These are phyloP conservation scores for Blastocladiella emersonii DNA, from an alignment of 371 early-diverging fungal genomes.

Conservation along the genomic window DNA sequence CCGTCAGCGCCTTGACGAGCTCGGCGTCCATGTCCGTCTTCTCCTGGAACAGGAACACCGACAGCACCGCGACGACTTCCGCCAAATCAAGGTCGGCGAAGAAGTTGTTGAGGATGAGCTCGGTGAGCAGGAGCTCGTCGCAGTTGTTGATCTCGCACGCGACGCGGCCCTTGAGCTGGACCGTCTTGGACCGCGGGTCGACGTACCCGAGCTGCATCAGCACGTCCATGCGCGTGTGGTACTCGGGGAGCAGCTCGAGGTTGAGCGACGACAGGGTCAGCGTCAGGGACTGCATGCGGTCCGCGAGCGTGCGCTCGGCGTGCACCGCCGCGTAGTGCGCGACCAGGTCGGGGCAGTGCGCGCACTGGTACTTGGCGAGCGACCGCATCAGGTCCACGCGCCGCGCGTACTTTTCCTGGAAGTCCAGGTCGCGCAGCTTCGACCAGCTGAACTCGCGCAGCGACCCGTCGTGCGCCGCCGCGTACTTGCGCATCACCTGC, in stretches of 20 bases:
- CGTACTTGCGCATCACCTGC: neutral
- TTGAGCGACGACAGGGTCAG: conserved; percentile 76
- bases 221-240: conserved; percentile 71
- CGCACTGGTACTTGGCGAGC: conserved; percentile 51
- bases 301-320: conserved; percentile 44
- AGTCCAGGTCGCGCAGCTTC: conserved; percentile 70
- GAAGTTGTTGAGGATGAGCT: conserved; percentile 93
- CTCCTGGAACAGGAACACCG: conserved; percentile 95
- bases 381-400: conserved; percentile 27
- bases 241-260: conserved; percentile 82
- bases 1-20: conserved; percentile 14
- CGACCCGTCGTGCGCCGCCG: neutral
- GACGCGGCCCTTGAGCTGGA: conserved; percentile 97
- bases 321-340: conserved; percentile 60
- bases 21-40: conserved; percentile 23
- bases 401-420: conserved; percentile 51
- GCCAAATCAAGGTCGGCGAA: conserved; percentile 77
- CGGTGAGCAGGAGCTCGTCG: conserved; percentile 93
- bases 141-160: conserved; percentile 96
- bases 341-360: conserved; percentile 62
- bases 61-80: conserved; percentile 89
- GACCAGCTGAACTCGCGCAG: conserved; percentile 28
- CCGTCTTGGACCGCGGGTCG: conserved; percentile 46
- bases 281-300: conserved; percentile 55
- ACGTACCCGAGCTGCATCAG: conserved; percentile 62